Evolutionary conservation across 257 asterid genomes (phyloP), one percentile per base, ranked within the genome.

Genomic region (Salvia splendens): DNA sequence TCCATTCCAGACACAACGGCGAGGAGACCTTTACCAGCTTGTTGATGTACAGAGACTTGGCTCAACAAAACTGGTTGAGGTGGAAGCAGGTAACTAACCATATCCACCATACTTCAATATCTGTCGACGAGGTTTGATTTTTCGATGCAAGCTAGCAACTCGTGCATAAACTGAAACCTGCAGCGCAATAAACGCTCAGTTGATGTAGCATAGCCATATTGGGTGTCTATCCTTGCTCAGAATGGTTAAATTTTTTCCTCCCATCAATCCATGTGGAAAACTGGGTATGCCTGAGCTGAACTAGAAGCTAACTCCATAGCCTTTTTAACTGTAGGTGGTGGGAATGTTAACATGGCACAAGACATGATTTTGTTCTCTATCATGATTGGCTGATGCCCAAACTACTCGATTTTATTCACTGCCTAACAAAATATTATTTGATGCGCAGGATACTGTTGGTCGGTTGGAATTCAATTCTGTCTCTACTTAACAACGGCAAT

Each of bases 11-110:
- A 82, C 50, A 69, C 96, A 91, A 75, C 81, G 87, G 15, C 82
- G 98, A 30, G 96, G 96, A 35, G 96, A 89, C 70, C 88, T 91
- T 57, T 91, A 91, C 81, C 89, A 89, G 78, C 81, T 92, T 65
- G 89, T 92, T 38, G 98, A 92, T 77, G 75, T 92, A 73, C 81
- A 82, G 65, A 85, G 96, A 69, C 78, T 83, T 66, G 67, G 77
- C 61, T 70, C 81, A 54, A 67, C 55, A 11, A 64, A 30, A 48
- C 78, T 54, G n/a, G 69, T 68, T 79, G 65, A 72, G 64, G 42
- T 6, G 42, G 42, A 38, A 38, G 42, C 42, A 45, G 67, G 59
- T 47, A 54, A 66, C 10, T 49, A 69, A 12, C 24, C 67, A 35
- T 33, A 43, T 36, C 52, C 40, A 47, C 32, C 68, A 56, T 16